Conservation (phyloP, 2,329 filamentous ascomycete species). For the Stachybotrys echinatus region DNA sequence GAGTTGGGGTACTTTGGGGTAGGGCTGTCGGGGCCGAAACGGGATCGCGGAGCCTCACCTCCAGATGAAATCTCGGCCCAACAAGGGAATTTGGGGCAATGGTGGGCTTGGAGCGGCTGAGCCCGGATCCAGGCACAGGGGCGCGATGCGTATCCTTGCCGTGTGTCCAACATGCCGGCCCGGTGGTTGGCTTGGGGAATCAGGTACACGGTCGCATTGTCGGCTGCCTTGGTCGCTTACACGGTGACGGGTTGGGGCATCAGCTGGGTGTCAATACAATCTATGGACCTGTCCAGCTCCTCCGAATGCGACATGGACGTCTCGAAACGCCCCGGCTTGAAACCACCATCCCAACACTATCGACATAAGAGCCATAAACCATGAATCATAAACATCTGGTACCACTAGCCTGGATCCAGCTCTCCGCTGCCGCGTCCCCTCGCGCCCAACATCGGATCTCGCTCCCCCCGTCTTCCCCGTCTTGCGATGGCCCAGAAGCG, state of each 20-base stretch:
- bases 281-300: too few relatives aligned
- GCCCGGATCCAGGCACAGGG: neutral
- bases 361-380: neutral
- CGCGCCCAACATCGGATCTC: too few relatives aligned
- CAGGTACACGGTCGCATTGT: too few relatives aligned
- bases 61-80: neutral
- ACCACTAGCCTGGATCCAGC: neutral
- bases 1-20: neutral
- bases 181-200: neutral
- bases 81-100: neutral
- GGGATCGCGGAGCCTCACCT: neutral
- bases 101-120: neutral
- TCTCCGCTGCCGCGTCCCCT: too few relatives aligned
- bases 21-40: neutral
- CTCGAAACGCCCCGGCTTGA: neutral
- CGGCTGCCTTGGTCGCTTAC: too few relatives aligned
- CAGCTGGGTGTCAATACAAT: too few relatives aligned
- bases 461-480: neutral
- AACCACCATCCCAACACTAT: neutral
- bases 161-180: too few relatives aligned
- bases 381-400: neutral
- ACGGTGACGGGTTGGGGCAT: too few relatives aligned
- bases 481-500: neutral
- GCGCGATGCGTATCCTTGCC: neutral
- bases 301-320: too few relatives aligned